Conservation (phyloP, 805 yeast genomes). For the Blastobotrys parvus region DNA sequence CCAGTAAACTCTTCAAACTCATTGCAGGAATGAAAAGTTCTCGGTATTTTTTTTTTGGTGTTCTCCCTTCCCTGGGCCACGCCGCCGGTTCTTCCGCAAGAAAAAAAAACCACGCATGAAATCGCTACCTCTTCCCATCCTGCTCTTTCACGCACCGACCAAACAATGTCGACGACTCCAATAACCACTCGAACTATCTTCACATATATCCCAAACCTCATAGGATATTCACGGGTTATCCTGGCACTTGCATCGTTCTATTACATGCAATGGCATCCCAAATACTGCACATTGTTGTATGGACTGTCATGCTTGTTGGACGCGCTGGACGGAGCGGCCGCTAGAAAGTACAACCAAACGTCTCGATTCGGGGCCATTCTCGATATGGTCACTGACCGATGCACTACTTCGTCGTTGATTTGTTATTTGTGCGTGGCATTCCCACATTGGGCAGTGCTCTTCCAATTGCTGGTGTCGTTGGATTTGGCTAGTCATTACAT, state of each 20-base stretch:
- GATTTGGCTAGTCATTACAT: constrained; percentile 87
- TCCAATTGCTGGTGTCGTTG: constrained; percentile 78
- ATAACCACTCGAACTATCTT: constrained; percentile 50
- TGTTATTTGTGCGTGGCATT: constrained; percentile 76
- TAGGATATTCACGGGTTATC: constrained; percentile 79
- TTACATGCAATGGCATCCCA: constrained; percentile 79
- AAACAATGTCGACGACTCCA: background rate
- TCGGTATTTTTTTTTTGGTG: constrained; percentile 1
- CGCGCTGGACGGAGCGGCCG: constrained; percentile 95
- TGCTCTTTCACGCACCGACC: no score
- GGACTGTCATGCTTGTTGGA: constrained; percentile 86
- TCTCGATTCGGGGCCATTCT: constrained; percentile 92
- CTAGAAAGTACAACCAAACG: constrained; percentile 80
- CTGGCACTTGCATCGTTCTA: constrained; percentile 74
- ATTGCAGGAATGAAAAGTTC: background rate
- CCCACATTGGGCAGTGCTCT: constrained; percentile 58
- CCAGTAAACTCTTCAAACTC: constrained; percentile 3
- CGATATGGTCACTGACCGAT: constrained; percentile 98
- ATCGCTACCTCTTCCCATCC: background rate
- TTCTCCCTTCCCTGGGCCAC: background rate
- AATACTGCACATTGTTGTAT: constrained; percentile 66
- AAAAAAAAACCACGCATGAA: background rate
- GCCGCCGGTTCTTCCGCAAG: background rate
- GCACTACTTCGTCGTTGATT: constrained; percentile 90
- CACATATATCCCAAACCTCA: constrained; percentile 80